Conservation (phyloP, 1,284 basidiomycete species). For the Takashimella tepidaria region DNA sequence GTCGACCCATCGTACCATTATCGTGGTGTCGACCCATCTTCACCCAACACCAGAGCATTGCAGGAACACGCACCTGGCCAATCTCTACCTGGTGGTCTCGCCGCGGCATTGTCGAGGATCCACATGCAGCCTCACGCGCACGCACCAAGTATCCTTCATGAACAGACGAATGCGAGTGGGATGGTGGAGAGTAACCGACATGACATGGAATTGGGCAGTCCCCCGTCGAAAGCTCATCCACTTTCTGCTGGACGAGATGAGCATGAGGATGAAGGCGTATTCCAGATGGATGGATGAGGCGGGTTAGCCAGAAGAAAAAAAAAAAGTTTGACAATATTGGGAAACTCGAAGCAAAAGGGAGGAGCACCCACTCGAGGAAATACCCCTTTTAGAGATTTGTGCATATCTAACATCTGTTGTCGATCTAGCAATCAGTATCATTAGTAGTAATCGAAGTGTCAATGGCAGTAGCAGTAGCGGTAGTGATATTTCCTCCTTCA, state of each 20-base stretch:
- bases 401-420: no score
- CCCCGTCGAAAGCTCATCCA: neutral
- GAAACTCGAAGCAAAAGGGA: no score
- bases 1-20: slow-evolving; percentile 28
- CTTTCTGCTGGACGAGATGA: slow-evolving; percentile 5
- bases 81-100: slow-evolving; percentile 44
- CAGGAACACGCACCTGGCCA: slow-evolving; percentile 47
- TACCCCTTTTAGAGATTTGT: no score
- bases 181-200: neutral
- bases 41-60: slow-evolving; percentile 35
- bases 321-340: no score
- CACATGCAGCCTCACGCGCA: slow-evolving; percentile 33
- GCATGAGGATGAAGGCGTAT: slow-evolving; percentile 18
- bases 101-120: slow-evolving; percentile 43
- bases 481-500: no score
- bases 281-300: slow-evolving; percentile 20
- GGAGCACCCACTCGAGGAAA: no score
- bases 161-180: slow-evolving; percentile 6
- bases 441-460: no score
- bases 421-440: no score
- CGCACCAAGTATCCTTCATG: neutral
- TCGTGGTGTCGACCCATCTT: slow-evolving; percentile 31
- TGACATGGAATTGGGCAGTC: slow-evolving; percentile 1
- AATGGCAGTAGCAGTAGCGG: no score
- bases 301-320: no score